phyloP scores from a whole-genome alignment of 306 rosid species.

The Quercus variabilis region DNA sequence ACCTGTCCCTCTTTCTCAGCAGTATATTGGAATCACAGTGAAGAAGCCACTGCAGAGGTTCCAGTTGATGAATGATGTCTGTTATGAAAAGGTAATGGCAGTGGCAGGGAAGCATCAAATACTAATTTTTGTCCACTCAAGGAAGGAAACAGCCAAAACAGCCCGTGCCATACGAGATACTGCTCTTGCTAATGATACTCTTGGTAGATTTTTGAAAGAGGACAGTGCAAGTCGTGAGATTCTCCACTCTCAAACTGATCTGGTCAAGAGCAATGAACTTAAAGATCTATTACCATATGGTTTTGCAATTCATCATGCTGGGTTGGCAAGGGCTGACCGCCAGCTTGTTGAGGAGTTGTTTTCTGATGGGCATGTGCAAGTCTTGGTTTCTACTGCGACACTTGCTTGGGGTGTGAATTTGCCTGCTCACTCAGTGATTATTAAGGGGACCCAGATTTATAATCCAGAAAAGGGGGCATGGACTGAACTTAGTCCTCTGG shows the following conservation, averaged over 20 bases:
- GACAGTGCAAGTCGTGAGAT: conserved; percentile 98
- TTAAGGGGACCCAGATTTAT: conserved; percentile 93
- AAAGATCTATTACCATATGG: conserved; percentile 96
- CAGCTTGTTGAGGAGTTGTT: conserved; percentile 96
- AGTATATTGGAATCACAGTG: conserved; percentile 83
- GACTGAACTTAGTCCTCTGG: conserved; percentile 95
- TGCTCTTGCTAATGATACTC: conserved; percentile 92
- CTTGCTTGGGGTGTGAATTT: conserved; percentile 99
- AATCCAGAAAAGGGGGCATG: conserved; percentile 96
- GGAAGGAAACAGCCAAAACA: conserved; percentile 98
- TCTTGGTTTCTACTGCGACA: conserved; percentile 93
- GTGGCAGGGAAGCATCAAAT: conserved; percentile 97
- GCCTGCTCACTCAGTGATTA: conserved; percentile 89
- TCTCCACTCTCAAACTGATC: conserved; percentile 90
- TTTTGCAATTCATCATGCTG: conserved; percentile 97
- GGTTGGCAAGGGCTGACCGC: conserved; percentile 86
- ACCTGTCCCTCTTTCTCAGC: conserved; percentile 96
- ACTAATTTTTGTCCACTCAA: conserved; percentile 92
- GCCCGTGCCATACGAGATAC: conserved; percentile 96
- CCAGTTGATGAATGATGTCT: conserved; percentile 95
- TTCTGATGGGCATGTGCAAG: conserved; percentile 94
- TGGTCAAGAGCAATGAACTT: conserved; percentile 90
- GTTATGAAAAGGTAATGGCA: conserved; percentile 89
- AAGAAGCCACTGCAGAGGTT: conserved; percentile 98
- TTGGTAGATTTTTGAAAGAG: conserved; percentile 86